A percentile compares a stretch with the other conserved stretches of the same genome.
Conservation (phyloP, 225 moss, liverwort and hornwort genomes). For the Bryoerythrophyllum caledonicum region DNA sequence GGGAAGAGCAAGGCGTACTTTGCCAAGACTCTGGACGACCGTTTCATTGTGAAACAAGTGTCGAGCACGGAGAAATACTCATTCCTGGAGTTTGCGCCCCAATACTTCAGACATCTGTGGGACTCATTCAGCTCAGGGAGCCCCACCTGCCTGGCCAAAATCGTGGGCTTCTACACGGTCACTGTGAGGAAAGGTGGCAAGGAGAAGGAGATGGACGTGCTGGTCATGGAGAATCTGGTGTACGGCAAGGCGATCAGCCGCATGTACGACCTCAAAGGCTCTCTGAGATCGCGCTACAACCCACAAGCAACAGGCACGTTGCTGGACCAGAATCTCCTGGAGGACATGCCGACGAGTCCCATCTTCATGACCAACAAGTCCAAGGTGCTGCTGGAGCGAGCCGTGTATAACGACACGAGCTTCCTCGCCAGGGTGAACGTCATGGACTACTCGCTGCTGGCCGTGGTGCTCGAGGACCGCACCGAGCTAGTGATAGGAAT, state of each 20-base stretch:
- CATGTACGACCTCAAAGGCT: conserved; percentile 65
- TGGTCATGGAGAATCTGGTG: conserved; percentile 72
- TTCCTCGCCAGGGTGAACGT: conserved; percentile 64
- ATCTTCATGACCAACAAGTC: conserved; percentile 59
- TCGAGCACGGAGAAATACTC: conserved; percentile 66
- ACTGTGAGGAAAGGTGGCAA: conserved; percentile 48
- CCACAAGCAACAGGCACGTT: conserved; percentile 47
- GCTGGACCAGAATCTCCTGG: conserved; percentile 59
- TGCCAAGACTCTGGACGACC: conserved; percentile 71
- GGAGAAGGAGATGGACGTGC: conserved; percentile 58
- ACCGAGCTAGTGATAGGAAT: conserved; percentile 64
- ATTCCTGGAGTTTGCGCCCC: conserved; percentile 65
- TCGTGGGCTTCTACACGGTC: conserved; percentile 59
- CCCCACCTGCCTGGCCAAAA: conserved; percentile 69
- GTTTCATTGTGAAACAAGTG: conserved; percentile 70
- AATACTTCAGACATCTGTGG: conserved; percentile 59
- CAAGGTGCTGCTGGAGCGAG: conserved; percentile 57
- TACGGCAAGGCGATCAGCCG: conserved; percentile 49
- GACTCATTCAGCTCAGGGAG: conserved; percentile 54
- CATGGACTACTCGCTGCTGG: conserved; percentile 72
- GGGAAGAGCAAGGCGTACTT: conserved; percentile 69
- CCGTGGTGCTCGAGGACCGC: conserved; percentile 58
- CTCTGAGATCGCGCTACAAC: conserved; percentile 54
- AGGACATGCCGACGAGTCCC: conserved; percentile 57
- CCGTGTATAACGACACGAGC: conserved; percentile 63